Evolutionary conservation across 306 rosid genomes (phyloP), one percentile per base, ranked within the genome.

Genomic region (Neltuma alba): DNA sequence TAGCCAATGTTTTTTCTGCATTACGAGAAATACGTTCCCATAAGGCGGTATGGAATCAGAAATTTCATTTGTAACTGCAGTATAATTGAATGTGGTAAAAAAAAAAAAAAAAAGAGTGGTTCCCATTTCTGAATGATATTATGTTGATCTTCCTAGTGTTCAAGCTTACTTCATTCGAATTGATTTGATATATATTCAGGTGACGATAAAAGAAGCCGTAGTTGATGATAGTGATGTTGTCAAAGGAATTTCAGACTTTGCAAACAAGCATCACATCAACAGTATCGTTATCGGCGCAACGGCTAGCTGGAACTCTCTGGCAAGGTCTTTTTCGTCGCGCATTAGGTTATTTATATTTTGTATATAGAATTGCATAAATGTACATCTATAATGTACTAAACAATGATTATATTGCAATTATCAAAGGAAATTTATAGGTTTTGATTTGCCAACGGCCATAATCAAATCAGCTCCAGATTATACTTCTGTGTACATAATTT

Each of bases 231-330:
- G 20, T 30, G 98, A 96, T 75, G 80, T 87, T 81, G 70, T 87
- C 12, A 96, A 68, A 86, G 97, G 92, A 75, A 82, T 93, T 27
- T 34, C 82, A 47, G 96, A 89, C 0, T 91, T 82, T 42, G 79
- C 90, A 55, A 81, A 64, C 44, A 79, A 66, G 81, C 80, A 89
- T 81, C 27, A 70, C 78, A 76, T 96, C 78, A 76, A 82, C 58
- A 96, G 71, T 37, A 75, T 96, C 40, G 98, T 88, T n/a, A 62
- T 88, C 13, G 98, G 99, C 68, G 92, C 94, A 76, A 86, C 97
- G 10, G 23, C 79, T 45, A 90, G 36, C 65, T 58, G 89, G 87
- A 90, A 85, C 70, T 83, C 87, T 77, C 76, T 95, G 33, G 58
- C 94, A 70, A 90, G 94, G 98, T 93, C 37, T 74, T 58, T 74